phyloP scores from a whole-genome alignment of 352 stramenopile genomes.

The Globisporangium yorkense region DNA sequence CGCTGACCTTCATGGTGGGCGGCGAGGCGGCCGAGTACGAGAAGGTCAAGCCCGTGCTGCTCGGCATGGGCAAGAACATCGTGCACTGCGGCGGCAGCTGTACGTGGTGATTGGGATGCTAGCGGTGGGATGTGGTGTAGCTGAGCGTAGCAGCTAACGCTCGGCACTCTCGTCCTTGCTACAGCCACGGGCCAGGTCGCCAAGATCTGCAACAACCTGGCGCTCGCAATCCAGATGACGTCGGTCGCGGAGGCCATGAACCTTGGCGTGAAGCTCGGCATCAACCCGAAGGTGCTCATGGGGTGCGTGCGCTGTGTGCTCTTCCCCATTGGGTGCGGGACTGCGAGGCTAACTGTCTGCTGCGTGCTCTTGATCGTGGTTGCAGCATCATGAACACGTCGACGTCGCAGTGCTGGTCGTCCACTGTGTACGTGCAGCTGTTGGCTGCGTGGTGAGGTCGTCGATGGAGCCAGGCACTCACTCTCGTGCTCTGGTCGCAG shows the following conservation, averaged over 20 bases:
- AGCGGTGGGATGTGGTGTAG: not conserved
- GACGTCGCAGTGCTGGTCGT: constrained; percentile 96
- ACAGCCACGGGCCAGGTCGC: constrained; percentile 76
- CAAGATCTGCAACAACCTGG: constrained; percentile 98
- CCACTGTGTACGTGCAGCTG: constrained; percentile 73
- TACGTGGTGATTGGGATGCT: constrained; percentile 21
- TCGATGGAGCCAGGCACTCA: no score
- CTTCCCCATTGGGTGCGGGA: no score
- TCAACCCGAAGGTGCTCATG: constrained; percentile 92
- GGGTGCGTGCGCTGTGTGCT: constrained; percentile 20
- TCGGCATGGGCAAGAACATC: constrained; percentile 93
- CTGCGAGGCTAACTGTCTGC: not conserved
- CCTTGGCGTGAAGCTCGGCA: constrained; percentile 92
- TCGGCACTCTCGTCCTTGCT: not conserved
- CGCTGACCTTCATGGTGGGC: constrained; percentile 98
- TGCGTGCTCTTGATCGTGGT: not conserved
- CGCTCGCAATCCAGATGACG: constrained; percentile 96
- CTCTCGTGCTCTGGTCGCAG: constrained; percentile 7
- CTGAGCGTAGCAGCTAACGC: not conserved
- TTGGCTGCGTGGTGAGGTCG: constrained; percentile 7
- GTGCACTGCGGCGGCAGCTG: constrained; percentile 91
- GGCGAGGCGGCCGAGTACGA: constrained; percentile 58
- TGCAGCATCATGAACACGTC: constrained; percentile 95
- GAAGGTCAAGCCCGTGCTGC: constrained; percentile 73
- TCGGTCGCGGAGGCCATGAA: constrained; percentile 96